Conservation (phyloP, 768 basidiomycete species). For the Russula abietina region DNA sequence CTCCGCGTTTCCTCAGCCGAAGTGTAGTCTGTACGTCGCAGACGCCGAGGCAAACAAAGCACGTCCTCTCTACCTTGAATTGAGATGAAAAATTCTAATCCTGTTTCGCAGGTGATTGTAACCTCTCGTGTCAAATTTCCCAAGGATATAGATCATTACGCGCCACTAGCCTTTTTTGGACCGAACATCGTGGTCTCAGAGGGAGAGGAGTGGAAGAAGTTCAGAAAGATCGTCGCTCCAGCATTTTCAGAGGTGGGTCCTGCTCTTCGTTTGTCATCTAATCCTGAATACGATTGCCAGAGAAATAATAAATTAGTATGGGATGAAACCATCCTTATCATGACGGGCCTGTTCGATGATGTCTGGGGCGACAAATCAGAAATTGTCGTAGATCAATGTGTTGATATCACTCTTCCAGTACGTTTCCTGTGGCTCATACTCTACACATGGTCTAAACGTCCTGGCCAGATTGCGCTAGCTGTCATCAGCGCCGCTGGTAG, state of each 20-base stretch:
- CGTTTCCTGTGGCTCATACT: constrained; percentile 9
- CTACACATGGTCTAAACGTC: background rate
- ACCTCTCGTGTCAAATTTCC: constrained; percentile 47
- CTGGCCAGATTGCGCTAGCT: constrained; percentile 45
- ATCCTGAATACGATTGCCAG: constrained; percentile 16
- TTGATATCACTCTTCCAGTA: constrained; percentile 52
- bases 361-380: constrained; percentile 42
- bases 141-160: constrained; percentile 47
- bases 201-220: constrained; percentile 59
- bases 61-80: too few relatives aligned
- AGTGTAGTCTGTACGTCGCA: too few relatives aligned
- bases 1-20: too few relatives aligned
- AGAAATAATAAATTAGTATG: constrained; percentile 37
- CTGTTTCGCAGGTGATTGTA: constrained; percentile 42
- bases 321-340: constrained; percentile 33
- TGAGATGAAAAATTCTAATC: too few relatives aligned
- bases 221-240: constrained; percentile 56
- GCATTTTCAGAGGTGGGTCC: constrained; percentile 52
- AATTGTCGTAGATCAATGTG: constrained; percentile 40
- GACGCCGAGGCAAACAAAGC: too few relatives aligned
- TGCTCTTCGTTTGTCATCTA: background rate
- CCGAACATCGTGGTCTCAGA: constrained; percentile 58
- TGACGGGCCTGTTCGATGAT: constrained; percentile 33
- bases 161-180: constrained; percentile 45
- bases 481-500: constrained; percentile 47